phyloP scores from a whole-genome alignment of 768 basidiomycete genomes.

The Tulasnella calospora region DNA sequence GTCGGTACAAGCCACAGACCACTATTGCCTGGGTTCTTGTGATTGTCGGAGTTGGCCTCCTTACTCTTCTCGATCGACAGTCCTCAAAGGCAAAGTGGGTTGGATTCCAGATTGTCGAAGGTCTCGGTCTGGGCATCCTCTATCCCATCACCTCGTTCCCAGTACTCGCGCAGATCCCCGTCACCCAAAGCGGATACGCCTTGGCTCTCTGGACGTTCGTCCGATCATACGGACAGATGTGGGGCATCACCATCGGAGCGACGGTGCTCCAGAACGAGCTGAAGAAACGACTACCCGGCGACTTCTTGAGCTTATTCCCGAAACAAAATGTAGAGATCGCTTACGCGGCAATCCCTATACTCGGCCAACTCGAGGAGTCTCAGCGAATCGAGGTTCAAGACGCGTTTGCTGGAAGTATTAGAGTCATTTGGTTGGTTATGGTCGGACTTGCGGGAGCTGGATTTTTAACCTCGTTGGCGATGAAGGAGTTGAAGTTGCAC shows the following conservation, averaged over 20 bases:
- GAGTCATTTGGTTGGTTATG: slow-evolving; percentile 34
- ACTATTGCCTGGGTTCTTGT: slow-evolving; percentile 39
- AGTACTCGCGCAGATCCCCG: slow-evolving; percentile 33
- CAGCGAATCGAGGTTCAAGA: slow-evolving; percentile 25
- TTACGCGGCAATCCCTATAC: slow-evolving; percentile 30
- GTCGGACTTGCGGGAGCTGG: slow-evolving; percentile 41
- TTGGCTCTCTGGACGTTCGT: slow-evolving; percentile 32
- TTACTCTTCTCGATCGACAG: slow-evolving; percentile 29
- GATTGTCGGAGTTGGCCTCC: slow-evolving; percentile 38
- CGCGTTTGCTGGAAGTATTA: slow-evolving; percentile 30
- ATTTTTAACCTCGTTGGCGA: slow-evolving; percentile 36
- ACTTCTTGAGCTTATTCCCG: slow-evolving; percentile 39
- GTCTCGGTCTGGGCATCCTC: slow-evolving; percentile 16
- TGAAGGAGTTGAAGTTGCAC: slow-evolving; percentile 39
- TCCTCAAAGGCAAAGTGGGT: slow-evolving; percentile 22
- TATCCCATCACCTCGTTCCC: slow-evolving; percentile 32
- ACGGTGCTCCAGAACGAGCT: slow-evolving; percentile 53
- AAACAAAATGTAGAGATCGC: slow-evolving; percentile 33
- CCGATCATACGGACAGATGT: slow-evolving; percentile 32
- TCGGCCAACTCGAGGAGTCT: slow-evolving; percentile 22
- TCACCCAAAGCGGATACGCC: slow-evolving; percentile 28
- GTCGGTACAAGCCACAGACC: slow-evolving; percentile 41
- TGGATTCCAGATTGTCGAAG: slow-evolving; percentile 26
- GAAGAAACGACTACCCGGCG: slow-evolving; percentile 39
- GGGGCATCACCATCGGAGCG: slow-evolving; percentile 43